Base-by-base conservation (phyloP, 495 filamentous ascomycete genomes). In the Aspergillus leporis region DNA sequence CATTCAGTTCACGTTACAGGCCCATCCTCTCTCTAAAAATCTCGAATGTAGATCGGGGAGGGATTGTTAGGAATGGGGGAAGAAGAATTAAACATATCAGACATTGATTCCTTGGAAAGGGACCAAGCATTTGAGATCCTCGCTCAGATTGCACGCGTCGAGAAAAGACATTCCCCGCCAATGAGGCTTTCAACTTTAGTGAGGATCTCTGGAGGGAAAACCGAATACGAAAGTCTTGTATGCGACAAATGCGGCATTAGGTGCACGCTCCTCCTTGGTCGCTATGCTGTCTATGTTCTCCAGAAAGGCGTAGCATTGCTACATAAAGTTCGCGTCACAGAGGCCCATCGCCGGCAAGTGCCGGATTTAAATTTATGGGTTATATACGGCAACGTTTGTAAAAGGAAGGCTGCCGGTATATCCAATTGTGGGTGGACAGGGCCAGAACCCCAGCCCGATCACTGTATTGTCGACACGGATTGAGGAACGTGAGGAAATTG, bases 361-460 rank as follows among this genome's bases (percentile, higher is more conserved):
- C 85, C 30, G 85, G 80, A 45, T 74, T 69, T 59, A 69, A 72
- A 64, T 72, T 86, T 53, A 66, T 87, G 64, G 60, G 72, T 57
- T 72, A 74, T 59, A 75, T 84, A 61, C 71, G 74, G 32, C 65
- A 70, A 53, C 74, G 76, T 51, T 67, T 86, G 23, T 71, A 67
- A 62, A 79, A 74, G 64, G 79, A 82, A 64, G 81, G 82, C 51
- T 83, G 83, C 66, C 71, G 74, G 49, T 76, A 69, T 43, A 77
- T 87, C 40, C 78, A 86, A 52, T 68, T 86, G 50, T 87, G 84
- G 85, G 85, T 86, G 25, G 85, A 87, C 63, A 75, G 79, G 70
- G 73, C 61, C 43, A 79, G 82, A 61, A 66, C 71, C 25, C 68
- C 78, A 55, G 82, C 84, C 5, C 70, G 79, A 51, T 66, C 66